phyloP scores from a whole-genome alignment of 768 basidiomycete species.

The Naganishia friedmannii region DNA sequence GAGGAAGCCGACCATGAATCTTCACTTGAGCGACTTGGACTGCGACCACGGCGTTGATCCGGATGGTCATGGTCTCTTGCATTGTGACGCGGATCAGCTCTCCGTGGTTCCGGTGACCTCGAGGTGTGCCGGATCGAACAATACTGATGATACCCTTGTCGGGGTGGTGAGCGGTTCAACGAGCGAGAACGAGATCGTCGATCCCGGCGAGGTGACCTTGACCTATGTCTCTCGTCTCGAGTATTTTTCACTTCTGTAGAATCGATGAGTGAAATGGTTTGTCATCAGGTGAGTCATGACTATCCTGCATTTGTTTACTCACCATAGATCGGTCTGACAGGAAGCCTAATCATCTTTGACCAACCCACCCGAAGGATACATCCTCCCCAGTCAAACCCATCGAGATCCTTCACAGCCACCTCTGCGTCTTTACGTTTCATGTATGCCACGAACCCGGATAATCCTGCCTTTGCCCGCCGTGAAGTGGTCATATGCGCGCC shows the following conservation, averaged over 20 bases:
- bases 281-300: neutral
- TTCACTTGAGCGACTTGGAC: constrained; percentile 17
- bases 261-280: neutral
- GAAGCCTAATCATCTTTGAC: constrained; percentile 93
- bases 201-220: constrained; percentile 16
- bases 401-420: constrained; percentile 77
- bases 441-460: constrained; percentile 95
- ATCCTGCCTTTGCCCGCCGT: constrained; percentile 67
- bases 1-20: constrained; percentile 40
- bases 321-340: constrained; percentile 71
- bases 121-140: constrained; percentile 2
- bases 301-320: constrained; percentile 25
- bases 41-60: constrained; percentile 6
- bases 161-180: neutral
- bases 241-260: neutral
- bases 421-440: constrained; percentile 94
- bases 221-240: constrained; percentile 2
- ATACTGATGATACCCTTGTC: neutral
- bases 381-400: constrained; percentile 94
- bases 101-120: constrained; percentile 3
- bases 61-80: neutral
- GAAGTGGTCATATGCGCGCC: constrained; percentile 73
- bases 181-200: constrained; percentile 32
- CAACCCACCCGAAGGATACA: constrained; percentile 82
- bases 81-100: neutral